Percentiles rank a stretch among this genome's conserved stretches.
These are phyloP conservation scores for Pezicula carpinea DNA, from an alignment of 2,329 filamentous ascomycete species.

Conservation along the genomic window DNA sequence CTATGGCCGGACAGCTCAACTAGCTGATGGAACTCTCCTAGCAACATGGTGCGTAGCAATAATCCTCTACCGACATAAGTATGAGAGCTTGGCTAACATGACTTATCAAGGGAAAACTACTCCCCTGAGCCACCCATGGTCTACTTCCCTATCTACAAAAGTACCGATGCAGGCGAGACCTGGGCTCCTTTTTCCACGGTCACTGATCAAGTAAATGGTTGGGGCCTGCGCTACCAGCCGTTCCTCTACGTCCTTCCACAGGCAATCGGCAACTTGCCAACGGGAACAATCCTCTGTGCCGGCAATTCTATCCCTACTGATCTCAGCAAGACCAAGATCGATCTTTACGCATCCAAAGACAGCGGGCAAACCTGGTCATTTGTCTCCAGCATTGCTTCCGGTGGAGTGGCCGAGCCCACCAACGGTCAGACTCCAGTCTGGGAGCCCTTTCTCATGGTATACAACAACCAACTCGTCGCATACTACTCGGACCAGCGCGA, in stretches of 20 bases:
- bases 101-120: constrained; percentile 7
- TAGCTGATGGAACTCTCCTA: constrained; percentile 33
- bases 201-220: constrained; percentile 54
- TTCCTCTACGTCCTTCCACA: constrained; percentile 57
- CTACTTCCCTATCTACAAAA: constrained; percentile 45
- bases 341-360: constrained; percentile 60
- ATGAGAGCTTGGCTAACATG: not conserved
- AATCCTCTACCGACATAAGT: too few species aligned
- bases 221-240: constrained; percentile 62
- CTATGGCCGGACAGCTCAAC: constrained; percentile 20
- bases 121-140: constrained; percentile 2
- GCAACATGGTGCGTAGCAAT: constrained; percentile 38
- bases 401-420: constrained; percentile 47
- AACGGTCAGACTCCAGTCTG: constrained; percentile 63
- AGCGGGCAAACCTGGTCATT: constrained; percentile 58
- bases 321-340: constrained; percentile 58
- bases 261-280: constrained; percentile 48
- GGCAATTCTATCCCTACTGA: constrained; percentile 34
- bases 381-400: constrained; percentile 56
- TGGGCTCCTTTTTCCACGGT: constrained; percentile 59
- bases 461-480: constrained; percentile 52
- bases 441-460: constrained; percentile 61
- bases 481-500: constrained; percentile 70
- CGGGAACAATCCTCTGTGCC: constrained; percentile 57
- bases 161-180: constrained; percentile 44